Percentiles rank a stretch among this genome's conserved stretches.
These are phyloP conservation scores for Neurospora tetraspora DNA, from an alignment of 495 filamentous ascomycete species.

Conservation along the genomic window DNA sequence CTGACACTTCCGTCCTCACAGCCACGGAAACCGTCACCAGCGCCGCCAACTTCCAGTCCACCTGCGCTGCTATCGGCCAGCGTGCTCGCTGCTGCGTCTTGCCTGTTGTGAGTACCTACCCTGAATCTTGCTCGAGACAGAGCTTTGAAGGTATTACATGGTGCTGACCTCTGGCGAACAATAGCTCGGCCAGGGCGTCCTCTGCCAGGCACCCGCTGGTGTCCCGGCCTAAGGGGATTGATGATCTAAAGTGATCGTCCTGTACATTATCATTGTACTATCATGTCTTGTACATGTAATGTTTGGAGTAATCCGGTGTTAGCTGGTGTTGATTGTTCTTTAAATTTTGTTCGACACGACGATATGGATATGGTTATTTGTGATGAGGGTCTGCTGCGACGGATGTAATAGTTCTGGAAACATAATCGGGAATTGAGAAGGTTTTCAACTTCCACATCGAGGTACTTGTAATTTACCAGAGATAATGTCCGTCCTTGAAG, in stretches of 20 bases:
- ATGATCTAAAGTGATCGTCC: not conserved
- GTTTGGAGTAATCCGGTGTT: not conserved
- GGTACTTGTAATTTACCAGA: not conserved
- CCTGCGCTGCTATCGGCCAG: conserved; percentile 32
- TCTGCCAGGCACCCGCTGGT: conserved; percentile 30
- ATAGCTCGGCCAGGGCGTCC: conserved; percentile 23
- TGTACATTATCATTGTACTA: not conserved
- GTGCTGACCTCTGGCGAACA: not conserved
- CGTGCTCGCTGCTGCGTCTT: conserved; percentile 36
- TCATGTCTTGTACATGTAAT: not conserved
- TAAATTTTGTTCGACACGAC: not conserved
- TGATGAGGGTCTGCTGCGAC: not conserved
- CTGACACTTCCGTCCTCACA: too few species aligned
- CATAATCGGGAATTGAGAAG: not conserved
- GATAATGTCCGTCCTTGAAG: too few species aligned
- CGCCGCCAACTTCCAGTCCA: conserved; percentile 21
- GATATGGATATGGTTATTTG: not conserved
- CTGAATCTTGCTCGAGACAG: not conserved
- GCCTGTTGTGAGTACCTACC: conserved; percentile 19
- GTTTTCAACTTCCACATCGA: not conserved
- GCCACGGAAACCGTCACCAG: conserved; percentile 12
- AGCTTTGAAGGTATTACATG: not conserved
- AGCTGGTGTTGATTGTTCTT: not conserved
- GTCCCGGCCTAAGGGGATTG: conserved; percentile 8
- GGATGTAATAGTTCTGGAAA: not conserved